Conservation (phyloP, 2,329 filamentous ascomycete genomes). For the Fusarium sp. region DNA sequence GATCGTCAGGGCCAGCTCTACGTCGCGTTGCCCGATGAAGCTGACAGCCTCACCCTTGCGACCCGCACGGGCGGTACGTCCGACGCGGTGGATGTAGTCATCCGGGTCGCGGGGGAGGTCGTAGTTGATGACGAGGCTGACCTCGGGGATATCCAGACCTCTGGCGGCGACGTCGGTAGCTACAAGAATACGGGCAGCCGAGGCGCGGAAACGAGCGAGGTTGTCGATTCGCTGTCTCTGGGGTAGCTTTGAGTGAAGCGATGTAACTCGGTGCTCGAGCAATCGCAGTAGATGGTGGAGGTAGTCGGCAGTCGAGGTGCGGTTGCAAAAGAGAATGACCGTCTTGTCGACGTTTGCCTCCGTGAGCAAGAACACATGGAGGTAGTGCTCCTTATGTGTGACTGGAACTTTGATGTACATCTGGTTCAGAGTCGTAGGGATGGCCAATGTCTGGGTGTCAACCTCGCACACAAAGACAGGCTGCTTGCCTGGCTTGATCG, state of each 20-base stretch:
- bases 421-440: slow-evolving; percentile 85
- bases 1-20: slow-evolving; percentile 89
- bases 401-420: slow-evolving; percentile 89
- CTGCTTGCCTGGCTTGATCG: slow-evolving; percentile 74
- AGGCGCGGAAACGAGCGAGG: slow-evolving; percentile 89
- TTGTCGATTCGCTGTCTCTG: slow-evolving; percentile 90
- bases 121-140: slow-evolving; percentile 92
- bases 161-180: slow-evolving; percentile 95
- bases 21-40: slow-evolving; percentile 92
- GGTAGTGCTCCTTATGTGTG: slow-evolving; percentile 93
- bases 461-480: slow-evolving; percentile 92
- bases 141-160: slow-evolving; percentile 94
- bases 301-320: slow-evolving; percentile 87
- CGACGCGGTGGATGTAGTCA: slow-evolving; percentile 97
- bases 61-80: slow-evolving; percentile 93
- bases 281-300: slow-evolving; percentile 89
- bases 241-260: slow-evolving; percentile 87
- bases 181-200: slow-evolving; percentile 88
- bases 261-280: slow-evolving; percentile 89
- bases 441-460: slow-evolving; percentile 78
- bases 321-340: slow-evolving; percentile 94
- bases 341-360: slow-evolving; percentile 80
- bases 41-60: slow-evolving; percentile 85
- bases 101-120: slow-evolving; percentile 96
- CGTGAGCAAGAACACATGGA: slow-evolving; percentile 89